Percentiles rank a stretch among this genome's conserved stretches.
Evolutionary conservation across 495 filamentous ascomycete species (phyloP).

Genomic region (Penicillium macrosclerotiorum): DNA sequence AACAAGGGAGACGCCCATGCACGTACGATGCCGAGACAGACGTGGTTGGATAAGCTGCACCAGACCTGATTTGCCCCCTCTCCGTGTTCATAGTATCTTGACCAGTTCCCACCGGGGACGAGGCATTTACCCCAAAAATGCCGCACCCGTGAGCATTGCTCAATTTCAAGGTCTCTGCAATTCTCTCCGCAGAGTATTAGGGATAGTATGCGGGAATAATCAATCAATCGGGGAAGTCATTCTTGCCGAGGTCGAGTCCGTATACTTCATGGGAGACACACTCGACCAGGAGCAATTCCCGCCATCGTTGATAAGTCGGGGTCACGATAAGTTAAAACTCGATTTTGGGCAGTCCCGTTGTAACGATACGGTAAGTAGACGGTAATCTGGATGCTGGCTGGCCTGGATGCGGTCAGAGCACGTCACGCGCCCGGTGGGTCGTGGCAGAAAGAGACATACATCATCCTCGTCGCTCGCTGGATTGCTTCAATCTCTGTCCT

Average conservation of each 20-base stretch:
- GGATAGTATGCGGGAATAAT: too few relatives aligned
- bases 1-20: slow-evolving; percentile 2
- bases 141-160: slow-evolving; percentile 6
- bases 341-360: background rate
- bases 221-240: too few relatives aligned
- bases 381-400: slow-evolving; percentile 1
- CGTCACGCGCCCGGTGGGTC: slow-evolving; percentile 44
- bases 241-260: too few relatives aligned
- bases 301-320: too few relatives aligned
- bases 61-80: slow-evolving; percentile 13
- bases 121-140: slow-evolving; percentile 25
- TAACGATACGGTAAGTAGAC: slow-evolving; percentile 29
- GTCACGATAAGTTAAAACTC: background rate
- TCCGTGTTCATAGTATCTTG: slow-evolving; percentile 2
- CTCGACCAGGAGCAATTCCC: too few relatives aligned
- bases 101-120: slow-evolving; percentile 13
- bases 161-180: background rate
- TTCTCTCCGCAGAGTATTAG: background rate
- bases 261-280: too few relatives aligned
- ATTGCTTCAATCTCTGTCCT: slow-evolving; percentile 27
- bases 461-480: slow-evolving; percentile 30
- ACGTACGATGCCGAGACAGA: background rate
- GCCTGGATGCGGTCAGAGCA: slow-evolving; percentile 35
- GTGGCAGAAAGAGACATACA: slow-evolving; percentile 46
- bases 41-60: slow-evolving; percentile 6